These are phyloP conservation scores for Mimosa bimucronata DNA, from an alignment of 306 rosid genomes.

Conservation along the genomic window DNA sequence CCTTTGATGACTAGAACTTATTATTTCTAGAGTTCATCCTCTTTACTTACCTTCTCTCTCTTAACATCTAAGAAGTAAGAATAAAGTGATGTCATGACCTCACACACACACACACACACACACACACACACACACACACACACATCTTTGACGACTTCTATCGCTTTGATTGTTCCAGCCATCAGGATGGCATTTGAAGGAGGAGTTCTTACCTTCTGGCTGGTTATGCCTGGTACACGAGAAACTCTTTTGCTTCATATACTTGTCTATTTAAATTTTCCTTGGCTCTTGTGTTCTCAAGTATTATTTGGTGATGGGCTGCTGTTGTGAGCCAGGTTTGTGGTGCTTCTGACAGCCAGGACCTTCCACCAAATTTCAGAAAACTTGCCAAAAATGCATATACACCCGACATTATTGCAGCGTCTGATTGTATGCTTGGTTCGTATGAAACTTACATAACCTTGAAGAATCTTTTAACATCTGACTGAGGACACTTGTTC, in stretches of 20 bases:
- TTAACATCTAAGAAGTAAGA: neutral
- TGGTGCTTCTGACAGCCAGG: constrained; percentile 79
- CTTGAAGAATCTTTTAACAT: neutral
- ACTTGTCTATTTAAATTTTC: constrained; percentile 28
- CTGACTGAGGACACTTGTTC: neutral
- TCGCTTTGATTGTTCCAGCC: constrained; percentile 62
- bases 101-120: too few species aligned
- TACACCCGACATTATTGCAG: constrained; percentile 94
- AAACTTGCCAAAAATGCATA: constrained; percentile 82
- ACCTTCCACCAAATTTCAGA: constrained; percentile 82
- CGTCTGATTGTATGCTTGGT: constrained; percentile 99
- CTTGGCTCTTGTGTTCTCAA: neutral
- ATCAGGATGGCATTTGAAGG: constrained; percentile 88
- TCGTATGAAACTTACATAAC: constrained; percentile 38
- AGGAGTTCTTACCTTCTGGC: constrained; percentile 86
- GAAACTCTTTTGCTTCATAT: constrained; percentile 26
- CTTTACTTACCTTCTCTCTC: neutral
- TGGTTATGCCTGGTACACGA: constrained; percentile 89
- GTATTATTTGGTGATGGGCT: constrained; percentile 29
- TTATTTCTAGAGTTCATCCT: constrained; percentile 13
- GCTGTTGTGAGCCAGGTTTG: constrained; percentile 67
- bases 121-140: too few species aligned
- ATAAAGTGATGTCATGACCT: neutral
- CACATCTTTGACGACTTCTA: constrained; percentile 36
- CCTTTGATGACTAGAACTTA: constrained; percentile 12